Conservation (phyloP, 768 basidiomycete species). For the Gloeopeniophorella convolvens region DNA sequence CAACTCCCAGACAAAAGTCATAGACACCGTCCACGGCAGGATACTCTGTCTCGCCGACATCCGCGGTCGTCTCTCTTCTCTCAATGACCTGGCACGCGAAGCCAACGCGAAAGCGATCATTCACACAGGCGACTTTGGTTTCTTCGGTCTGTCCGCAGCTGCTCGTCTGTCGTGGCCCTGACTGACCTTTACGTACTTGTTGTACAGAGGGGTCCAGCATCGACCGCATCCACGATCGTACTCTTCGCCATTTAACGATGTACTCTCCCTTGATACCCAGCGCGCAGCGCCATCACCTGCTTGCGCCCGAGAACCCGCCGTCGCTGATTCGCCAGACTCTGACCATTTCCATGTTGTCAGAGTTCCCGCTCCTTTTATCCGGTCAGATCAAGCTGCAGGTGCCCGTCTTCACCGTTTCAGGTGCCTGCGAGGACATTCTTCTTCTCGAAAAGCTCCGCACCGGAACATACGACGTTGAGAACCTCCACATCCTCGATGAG, state of each 20-base stretch:
- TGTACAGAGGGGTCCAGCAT: slow-evolving; percentile 66
- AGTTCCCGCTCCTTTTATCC: slow-evolving; percentile 87
- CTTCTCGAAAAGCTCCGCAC: slow-evolving; percentile 91
- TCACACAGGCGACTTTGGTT: slow-evolving; percentile 98
- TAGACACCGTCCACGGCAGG: slow-evolving; percentile 75
- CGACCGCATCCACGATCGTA: slow-evolving; percentile 89
- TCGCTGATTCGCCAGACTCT: slow-evolving; percentile 65
- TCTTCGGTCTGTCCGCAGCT: slow-evolving; percentile 57
- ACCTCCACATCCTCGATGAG: slow-evolving; percentile 90
- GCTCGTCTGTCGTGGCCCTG: not conserved
- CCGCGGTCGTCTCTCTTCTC: slow-evolving; percentile 75
- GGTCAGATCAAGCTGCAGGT: slow-evolving; percentile 88
- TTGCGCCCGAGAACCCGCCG: slow-evolving; percentile 64
- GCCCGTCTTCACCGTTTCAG: slow-evolving; percentile 95
- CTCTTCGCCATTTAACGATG: slow-evolving; percentile 90
- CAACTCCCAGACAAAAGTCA: slow-evolving; percentile 72
- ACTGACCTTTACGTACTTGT: slow-evolving; percentile 20
- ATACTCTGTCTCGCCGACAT: slow-evolving; percentile 96
- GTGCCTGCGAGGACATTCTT: slow-evolving; percentile 92
- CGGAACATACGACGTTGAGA: slow-evolving; percentile 76
- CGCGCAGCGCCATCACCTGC: slow-evolving; percentile 73
- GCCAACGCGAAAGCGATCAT: slow-evolving; percentile 88
- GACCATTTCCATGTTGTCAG: slow-evolving; percentile 77
- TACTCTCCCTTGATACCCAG: slow-evolving; percentile 91
- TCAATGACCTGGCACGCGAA: slow-evolving; percentile 88